A percentile compares a stretch with the other conserved stretches of the same genome.
Conservation (phyloP, 2,329 filamentous ascomycete genomes). For the Claviceps capensis region DNA sequence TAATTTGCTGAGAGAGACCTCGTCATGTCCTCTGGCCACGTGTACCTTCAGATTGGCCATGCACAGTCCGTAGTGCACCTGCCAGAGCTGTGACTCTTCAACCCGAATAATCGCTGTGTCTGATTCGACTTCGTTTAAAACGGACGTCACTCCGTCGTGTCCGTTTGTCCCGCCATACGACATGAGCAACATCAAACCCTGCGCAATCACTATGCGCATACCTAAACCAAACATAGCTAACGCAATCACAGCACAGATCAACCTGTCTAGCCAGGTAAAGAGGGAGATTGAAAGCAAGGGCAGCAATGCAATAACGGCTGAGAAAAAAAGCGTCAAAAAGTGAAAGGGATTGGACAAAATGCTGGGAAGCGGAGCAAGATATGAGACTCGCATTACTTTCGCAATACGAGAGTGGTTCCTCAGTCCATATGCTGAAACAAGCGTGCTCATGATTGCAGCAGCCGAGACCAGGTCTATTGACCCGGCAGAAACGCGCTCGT, state of each 20-base stretch:
- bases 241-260: slow-evolving; percentile 70
- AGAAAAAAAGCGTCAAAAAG: slow-evolving; percentile 83
- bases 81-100: slow-evolving; percentile 93
- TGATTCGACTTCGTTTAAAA: slow-evolving; percentile 73
- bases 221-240: slow-evolving; percentile 82
- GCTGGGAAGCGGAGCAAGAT: slow-evolving; percentile 67
- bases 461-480: slow-evolving; percentile 70
- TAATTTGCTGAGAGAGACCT: slow-evolving; percentile 57
- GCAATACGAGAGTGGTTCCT: slow-evolving; percentile 88
- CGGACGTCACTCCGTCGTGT: slow-evolving; percentile 45
- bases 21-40: slow-evolving; percentile 49
- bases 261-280: slow-evolving; percentile 70
- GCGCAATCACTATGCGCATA: slow-evolving; percentile 65
- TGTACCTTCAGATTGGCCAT: slow-evolving; percentile 87
- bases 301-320: slow-evolving; percentile 63
- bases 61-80: slow-evolving; percentile 91
- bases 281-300: slow-evolving; percentile 71
- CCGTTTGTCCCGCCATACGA: slow-evolving; percentile 44
- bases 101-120: slow-evolving; percentile 64
- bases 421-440: slow-evolving; percentile 75
- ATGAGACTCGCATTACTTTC: slow-evolving; percentile 76
- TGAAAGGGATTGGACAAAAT: slow-evolving; percentile 93
- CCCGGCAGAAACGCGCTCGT: slow-evolving; percentile 56
- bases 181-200: slow-evolving; percentile 94
- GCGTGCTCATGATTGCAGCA: slow-evolving; percentile 67